Conservation (phyloP, 768 basidiomycete species). For the Hortiboletus flavorubellus region DNA sequence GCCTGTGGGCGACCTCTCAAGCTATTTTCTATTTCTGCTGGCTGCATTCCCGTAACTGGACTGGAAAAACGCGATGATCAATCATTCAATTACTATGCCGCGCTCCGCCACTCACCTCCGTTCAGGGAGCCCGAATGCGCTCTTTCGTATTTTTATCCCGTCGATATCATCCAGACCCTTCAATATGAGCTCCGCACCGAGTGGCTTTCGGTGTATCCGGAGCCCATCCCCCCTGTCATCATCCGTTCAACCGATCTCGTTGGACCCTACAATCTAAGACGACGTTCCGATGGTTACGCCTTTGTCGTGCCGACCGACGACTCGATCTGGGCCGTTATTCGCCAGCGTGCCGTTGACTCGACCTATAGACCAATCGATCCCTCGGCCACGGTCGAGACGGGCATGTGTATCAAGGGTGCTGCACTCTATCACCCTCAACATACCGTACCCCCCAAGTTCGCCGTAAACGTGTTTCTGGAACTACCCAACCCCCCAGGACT, state of each 20-base stretch:
- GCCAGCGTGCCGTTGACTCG: slow-evolving; percentile 14
- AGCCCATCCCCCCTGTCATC: slow-evolving; percentile 23
- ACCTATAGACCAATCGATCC: slow-evolving; percentile 4
- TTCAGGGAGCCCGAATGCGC: background rate
- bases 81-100: slow-evolving; percentile 8
- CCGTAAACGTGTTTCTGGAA: slow-evolving; percentile 28
- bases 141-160: slow-evolving; percentile 3
- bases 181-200: slow-evolving; percentile 4
- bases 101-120: background rate
- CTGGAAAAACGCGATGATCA: background rate
- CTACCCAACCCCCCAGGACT: background rate
- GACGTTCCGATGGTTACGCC: slow-evolving; percentile 2
- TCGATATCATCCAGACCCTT: slow-evolving; percentile 9
- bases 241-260: slow-evolving; percentile 17
- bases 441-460: slow-evolving; percentile 15
- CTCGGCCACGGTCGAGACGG: background rate
- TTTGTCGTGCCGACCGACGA: slow-evolving; percentile 5
- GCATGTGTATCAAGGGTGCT: background rate
- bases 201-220: slow-evolving; percentile 12
- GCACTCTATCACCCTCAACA: slow-evolving; percentile 15
- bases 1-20: background rate
- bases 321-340: slow-evolving; percentile 14
- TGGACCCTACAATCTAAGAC: background rate
- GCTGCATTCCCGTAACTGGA: slow-evolving; percentile 5
- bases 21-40: slow-evolving; percentile 8